Base-by-base conservation (phyloP, 345 rosid genomes). In the Acer yangbiense region DNA sequence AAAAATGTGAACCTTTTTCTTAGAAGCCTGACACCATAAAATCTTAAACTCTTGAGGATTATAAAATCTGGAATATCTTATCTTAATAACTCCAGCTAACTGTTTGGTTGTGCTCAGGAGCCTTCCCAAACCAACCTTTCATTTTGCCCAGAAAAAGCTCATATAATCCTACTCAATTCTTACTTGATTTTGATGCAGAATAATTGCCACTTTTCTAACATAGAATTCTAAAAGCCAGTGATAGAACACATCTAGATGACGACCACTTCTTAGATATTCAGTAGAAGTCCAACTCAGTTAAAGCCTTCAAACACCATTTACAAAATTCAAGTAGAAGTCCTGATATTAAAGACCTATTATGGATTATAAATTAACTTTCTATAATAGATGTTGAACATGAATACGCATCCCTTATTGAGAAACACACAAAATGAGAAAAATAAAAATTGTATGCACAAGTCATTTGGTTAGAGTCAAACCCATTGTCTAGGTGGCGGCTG, bases 401-500 rank as follows among this genome's bases (percentile, higher is more conserved):
- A 46, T 55, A 17, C 17, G 25, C 46, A 32, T 48, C 29, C 23
- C 64, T 20, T 20, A 23, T 35, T 76, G 21, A 50, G 65, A 71
- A 74, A 62, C 29, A 74, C 10, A 23, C 44, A 68, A 70, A 43
- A 57, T 6, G 35, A 66, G 14, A 17, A 60, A 65, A n/a, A 79
- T 9, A 69, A 18, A 48, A 29, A 18, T 43, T 67, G 62, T 64
- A 79, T 73, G 14, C 20, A 71, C 12, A 32, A 41, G 20, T 77
- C 61, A 29, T 65, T 65, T 46, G 9, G 69, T 41, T 13, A 58
- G 61, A 81, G 77, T 77, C 93, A 76, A 78, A 96, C 99, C 93
- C 86, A 58, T 94, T 74, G 63, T 81, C 77, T 68, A 73, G 9
- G 82, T 86, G 89, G 77, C 98, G 89, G 85, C 93, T 95, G 89